phyloP scores from a whole-genome alignment of 2,329 filamentous ascomycete genomes.

The Cladosporium sp. region DNA sequence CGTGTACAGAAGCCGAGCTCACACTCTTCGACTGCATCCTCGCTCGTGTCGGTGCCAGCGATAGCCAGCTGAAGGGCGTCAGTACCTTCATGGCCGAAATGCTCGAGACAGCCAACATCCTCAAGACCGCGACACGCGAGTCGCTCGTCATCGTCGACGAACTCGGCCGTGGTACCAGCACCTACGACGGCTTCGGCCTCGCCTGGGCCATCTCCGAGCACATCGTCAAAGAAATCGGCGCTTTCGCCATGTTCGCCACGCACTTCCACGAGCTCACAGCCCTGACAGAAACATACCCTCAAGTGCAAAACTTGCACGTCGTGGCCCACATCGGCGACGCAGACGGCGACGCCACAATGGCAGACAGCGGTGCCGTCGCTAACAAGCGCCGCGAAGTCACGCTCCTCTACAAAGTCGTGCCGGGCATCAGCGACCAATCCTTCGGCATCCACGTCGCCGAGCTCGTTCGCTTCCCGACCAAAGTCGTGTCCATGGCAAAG shows the following conservation, averaged over 20 bases:
- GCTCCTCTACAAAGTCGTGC: conserved; percentile 92
- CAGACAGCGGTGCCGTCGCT: conserved; percentile 19
- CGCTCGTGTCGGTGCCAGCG: conserved; percentile 89
- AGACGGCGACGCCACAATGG: conserved; percentile 36
- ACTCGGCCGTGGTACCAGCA: conserved; percentile 91
- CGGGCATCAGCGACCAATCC: conserved; percentile 91
- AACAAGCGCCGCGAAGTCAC: conserved; percentile 78
- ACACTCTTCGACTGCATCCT: conserved; percentile 97
- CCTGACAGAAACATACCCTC: conserved; percentile 76
- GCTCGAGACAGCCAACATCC: conserved; percentile 96
- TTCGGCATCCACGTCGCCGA: conserved; percentile 99
- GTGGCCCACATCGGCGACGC: conserved; percentile 78
- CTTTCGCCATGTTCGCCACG: conserved; percentile 91
- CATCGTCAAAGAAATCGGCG: conserved; percentile 91
- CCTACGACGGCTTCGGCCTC: conserved; percentile 97
- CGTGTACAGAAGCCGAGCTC: conserved; percentile 82
- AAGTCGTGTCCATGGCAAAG: conserved; percentile 99
- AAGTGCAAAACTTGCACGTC: conserved; percentile 91
- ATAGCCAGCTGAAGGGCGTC: conserved; percentile 95
- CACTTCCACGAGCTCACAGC: conserved; percentile 98
- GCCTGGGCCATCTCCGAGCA: conserved; percentile 99
- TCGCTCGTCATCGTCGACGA: conserved; percentile 99
- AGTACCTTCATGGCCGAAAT: conserved; percentile 99
- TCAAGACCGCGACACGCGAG: conserved; percentile 92
- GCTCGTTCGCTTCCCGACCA: conserved; percentile 90